Conservation (phyloP, 2,329 filamentous ascomycete species). For the Pyrenochaeta sp. region DNA sequence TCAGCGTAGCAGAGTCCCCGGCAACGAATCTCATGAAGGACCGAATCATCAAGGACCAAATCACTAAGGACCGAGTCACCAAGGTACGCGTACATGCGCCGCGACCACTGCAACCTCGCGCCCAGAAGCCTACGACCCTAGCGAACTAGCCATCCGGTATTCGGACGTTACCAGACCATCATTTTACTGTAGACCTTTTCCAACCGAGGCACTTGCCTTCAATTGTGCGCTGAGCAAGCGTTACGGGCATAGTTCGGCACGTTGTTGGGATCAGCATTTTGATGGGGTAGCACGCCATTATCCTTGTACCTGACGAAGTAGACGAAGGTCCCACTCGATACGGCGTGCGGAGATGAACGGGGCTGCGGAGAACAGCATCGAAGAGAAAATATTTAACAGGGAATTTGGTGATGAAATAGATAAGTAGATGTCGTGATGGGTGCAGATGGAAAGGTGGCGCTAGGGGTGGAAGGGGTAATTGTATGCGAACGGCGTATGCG, state of each 20-base stretch:
- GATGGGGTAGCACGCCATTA: conserved; percentile 39
- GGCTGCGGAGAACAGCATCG: neutral
- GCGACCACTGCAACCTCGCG: neutral
- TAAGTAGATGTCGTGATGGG: conserved; percentile 19
- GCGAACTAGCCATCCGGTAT: conserved; percentile 6
- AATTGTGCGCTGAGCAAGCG: neutral
- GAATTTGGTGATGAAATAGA: conserved; percentile 6
- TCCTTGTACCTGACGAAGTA: conserved; percentile 26
- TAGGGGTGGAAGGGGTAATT: neutral
- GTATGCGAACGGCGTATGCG: neutral
- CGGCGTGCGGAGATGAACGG: neutral
- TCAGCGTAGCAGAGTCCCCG: neutral
- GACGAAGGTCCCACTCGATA: conserved; percentile 1
- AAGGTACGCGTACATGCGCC: neutral
- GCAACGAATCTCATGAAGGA: neutral
- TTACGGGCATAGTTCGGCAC: conserved; percentile 4
- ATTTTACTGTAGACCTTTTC: neutral
- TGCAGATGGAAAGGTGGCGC: neutral
- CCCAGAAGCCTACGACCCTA: neutral
- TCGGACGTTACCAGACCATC: conserved; percentile 2
- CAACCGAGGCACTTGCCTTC: neutral
- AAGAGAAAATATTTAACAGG: neutral
- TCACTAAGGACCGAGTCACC: neutral
- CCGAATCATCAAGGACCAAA: neutral
- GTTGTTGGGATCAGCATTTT: conserved; percentile 10